Evolutionary conservation across 305 asterid species (phyloP), one percentile per base, ranked within the genome.

Genomic region (Stenogyne calaminthoides): DNA sequence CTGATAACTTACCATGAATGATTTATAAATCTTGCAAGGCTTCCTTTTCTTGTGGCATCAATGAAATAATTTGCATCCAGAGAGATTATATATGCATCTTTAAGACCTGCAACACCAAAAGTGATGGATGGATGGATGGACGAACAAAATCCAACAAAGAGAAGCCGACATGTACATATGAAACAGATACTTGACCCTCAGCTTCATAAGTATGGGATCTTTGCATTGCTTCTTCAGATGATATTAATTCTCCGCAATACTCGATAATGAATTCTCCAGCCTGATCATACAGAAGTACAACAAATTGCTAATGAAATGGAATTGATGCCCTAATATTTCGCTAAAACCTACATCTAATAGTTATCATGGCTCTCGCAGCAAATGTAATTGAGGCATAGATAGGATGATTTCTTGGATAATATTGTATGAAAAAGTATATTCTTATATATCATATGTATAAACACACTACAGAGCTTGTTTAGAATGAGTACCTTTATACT

Each of bases 191-290:
- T 81, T 58, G 73, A 91, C 97, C 97, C 82, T 83, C 85, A 52
- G 84, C 83, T 86, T 93, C 96, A 79, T 93, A 91, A 70, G 76
- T 76, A 63, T 91, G 89, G 64, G 96, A 86, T 74, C 97, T 84
- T 69, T 46, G 78, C 57, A 73, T 82, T 76, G 98, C 97, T 76
- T 83, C 90, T 65, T 87, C 92, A 15, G 89, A 85, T 76, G 96
- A 89, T 82, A 94, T 88, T 58, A 91, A 87, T 83, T 94, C 98
- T 82, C 98, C 97, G 18, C 97, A 88, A 59, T 94, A 94, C 78
- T 94, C 98, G 47, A 89, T 94, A 75, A 94, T 83, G 77, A 89
- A 94, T 69, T 80, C 88, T 67, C 97, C 98, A 76, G 93, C 96
- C 98, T 94, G 81, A 60, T 74, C 76, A 79, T 56, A 63, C 27